These are phyloP conservation scores for Penicillium macrosclerotiorum DNA, from an alignment of 495 filamentous ascomycete genomes.

Conservation along the genomic window DNA sequence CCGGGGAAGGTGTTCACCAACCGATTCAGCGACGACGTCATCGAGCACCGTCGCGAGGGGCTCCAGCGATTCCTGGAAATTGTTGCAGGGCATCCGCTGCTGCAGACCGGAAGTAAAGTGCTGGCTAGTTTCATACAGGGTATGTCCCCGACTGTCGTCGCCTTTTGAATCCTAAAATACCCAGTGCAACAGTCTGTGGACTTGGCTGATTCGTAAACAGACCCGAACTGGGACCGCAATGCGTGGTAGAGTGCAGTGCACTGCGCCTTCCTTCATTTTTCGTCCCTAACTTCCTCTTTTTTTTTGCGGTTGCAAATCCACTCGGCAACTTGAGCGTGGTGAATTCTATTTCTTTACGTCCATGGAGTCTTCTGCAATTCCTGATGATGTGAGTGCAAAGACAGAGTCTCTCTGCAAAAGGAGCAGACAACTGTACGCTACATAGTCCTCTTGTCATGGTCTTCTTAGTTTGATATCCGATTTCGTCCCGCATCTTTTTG, in stretches of 20 bases:
- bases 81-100: conserved; percentile 89
- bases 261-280: not conserved
- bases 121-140: conserved; percentile 94
- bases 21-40: conserved; percentile 96
- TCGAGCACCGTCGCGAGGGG: conserved; percentile 89
- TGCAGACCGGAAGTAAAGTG: conserved; percentile 98
- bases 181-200: not conserved
- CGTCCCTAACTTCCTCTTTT: conserved; percentile 4
- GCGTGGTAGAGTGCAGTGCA: conserved; percentile 31
- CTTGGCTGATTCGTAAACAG: conserved; percentile 11
- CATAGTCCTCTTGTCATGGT: not conserved
- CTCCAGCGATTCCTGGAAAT: conserved; percentile 96
- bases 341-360: conserved; percentile 2
- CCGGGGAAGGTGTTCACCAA: conserved; percentile 98
- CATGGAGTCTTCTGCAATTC: not conserved
- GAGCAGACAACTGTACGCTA: conserved; percentile 1
- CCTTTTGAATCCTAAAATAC: too few relatives aligned
- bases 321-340: conserved; percentile 20
- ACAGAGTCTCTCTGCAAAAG: not conserved
- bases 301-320: conserved; percentile 8
- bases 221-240: conserved; percentile 40
- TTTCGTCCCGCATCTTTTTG: not conserved
- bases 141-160: conserved; percentile 39
- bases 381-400: too few relatives aligned
- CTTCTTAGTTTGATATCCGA: conserved; percentile 17